Evolutionary conservation across 169 alveolate species (phyloP).

Genomic region (Plasmodium berghei): DNA sequence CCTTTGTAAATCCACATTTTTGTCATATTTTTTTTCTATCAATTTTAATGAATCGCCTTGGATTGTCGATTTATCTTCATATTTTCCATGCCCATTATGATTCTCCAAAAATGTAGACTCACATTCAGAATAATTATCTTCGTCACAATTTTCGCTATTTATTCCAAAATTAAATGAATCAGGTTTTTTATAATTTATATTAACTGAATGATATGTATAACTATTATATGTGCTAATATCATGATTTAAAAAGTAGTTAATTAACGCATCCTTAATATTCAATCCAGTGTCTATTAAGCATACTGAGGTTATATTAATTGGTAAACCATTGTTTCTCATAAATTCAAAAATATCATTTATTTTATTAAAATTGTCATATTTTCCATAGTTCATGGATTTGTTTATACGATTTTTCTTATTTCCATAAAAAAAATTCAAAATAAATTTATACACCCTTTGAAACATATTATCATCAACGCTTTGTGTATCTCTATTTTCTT

Average conservation of each 20-base stretch:
- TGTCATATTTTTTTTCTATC: too few species aligned
- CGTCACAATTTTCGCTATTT: constrained; percentile 13
- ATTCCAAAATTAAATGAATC: neutral
- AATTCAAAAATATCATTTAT: neutral
- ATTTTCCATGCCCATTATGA: constrained; percentile 1
- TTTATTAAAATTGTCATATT: neutral
- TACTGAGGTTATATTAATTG: constrained; percentile 21
- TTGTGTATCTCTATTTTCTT: neutral
- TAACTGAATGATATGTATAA: neutral
- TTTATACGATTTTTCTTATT: neutral
- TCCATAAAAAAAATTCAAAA: neutral
- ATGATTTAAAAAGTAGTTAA: constrained; percentile 5
- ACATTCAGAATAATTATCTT: constrained; percentile 11
- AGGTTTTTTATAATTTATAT: neutral
- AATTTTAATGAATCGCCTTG: constrained; percentile 13
- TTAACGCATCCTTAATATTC: constrained; percentile 7
- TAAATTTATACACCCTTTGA: constrained; percentile 2
- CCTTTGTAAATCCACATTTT: neutral
- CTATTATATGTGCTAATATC: neutral
- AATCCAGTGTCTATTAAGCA: constrained; percentile 57
- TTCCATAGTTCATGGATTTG: constrained; percentile 3
- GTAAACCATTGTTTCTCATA: constrained; percentile 1
- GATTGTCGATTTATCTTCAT: constrained; percentile 14
- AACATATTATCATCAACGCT: constrained; percentile 7
- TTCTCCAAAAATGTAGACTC: constrained; percentile 13